These are phyloP conservation scores for Lophium mytilinum DNA, from an alignment of 495 filamentous ascomycete species.

Conservation along the genomic window DNA sequence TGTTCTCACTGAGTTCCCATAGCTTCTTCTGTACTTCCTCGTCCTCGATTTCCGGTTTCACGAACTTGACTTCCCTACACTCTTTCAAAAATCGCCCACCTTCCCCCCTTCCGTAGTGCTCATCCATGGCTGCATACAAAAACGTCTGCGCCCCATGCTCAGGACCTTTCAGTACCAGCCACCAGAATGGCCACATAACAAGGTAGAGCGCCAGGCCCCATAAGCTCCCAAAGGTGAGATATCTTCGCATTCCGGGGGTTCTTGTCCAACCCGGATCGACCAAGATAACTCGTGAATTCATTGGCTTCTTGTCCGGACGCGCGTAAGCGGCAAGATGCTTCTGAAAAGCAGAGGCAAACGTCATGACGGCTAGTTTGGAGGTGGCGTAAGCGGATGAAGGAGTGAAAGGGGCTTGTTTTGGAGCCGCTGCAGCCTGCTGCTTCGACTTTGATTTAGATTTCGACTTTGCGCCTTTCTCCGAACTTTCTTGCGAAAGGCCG, in stretches of 20 bases:
- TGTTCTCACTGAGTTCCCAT: conserved; percentile 80
- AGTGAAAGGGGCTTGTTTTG: conserved; percentile 21
- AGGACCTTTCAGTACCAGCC: conserved; percentile 79
- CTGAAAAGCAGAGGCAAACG: conserved; percentile 80
- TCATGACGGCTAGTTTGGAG: conserved; percentile 83
- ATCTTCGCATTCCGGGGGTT: conserved; percentile 79
- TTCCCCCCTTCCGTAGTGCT: conserved; percentile 48
- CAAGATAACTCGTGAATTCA: conserved; percentile 70
- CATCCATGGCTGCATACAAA: conserved; percentile 77
- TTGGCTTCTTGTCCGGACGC: conserved; percentile 71
- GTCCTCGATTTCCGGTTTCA: conserved; percentile 66
- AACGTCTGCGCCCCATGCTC: conserved; percentile 80
- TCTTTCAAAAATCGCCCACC: conserved; percentile 79
- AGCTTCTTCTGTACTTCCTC: conserved; percentile 71
- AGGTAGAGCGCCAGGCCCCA: conserved; percentile 77
- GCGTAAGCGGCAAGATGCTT: conserved; percentile 75
- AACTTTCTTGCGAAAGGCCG: conserved; percentile 17
- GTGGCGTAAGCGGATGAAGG: conserved; percentile 57
- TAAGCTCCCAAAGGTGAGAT: conserved; percentile 73
- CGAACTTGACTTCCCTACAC: conserved; percentile 64
- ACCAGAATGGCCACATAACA: conserved; percentile 68
- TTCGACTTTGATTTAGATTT: conserved; percentile 13
- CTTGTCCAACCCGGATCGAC: conserved; percentile 79
- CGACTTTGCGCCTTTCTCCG: neutral
- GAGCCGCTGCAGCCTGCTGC: conserved; percentile 1